These are phyloP conservation scores for Eleusine coracana DNA, from an alignment of 176 grass and related monocot genomes.

Conservation along the genomic window DNA sequence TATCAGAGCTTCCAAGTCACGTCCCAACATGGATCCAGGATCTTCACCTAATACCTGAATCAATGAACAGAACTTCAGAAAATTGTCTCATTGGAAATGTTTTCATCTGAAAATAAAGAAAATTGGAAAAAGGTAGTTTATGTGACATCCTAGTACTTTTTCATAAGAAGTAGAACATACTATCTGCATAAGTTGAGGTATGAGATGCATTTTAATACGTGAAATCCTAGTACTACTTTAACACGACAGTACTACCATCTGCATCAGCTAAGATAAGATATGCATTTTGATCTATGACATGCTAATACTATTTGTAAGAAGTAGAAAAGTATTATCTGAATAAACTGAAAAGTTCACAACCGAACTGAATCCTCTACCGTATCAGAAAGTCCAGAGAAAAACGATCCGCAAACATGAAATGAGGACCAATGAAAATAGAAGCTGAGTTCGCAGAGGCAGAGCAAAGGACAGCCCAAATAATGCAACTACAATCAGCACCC, in stretches of 20 bases:
- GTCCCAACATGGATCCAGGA: constrained; percentile 90
- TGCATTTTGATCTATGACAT: neutral
- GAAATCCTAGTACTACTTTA: neutral
- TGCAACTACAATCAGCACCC: neutral
- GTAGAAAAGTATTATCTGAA: neutral
- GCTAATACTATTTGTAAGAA: neutral
- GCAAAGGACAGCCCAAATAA: neutral
- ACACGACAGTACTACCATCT: neutral
- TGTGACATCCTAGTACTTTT: neutral
- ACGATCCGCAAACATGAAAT: neutral
- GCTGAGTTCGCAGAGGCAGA: neutral
- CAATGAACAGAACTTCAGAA: neutral
- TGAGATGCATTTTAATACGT: neutral
- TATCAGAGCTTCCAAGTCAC: constrained; percentile 90
- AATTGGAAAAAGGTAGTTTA: neutral
- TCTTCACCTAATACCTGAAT: constrained; percentile 86
- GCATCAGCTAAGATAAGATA: neutral
- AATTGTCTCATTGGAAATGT: neutral
- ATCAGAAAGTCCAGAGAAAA: neutral
- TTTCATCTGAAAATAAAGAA: neutral
- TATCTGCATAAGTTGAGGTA: neutral
- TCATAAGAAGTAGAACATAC: neutral
- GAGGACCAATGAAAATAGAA: neutral
- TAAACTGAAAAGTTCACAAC: neutral
- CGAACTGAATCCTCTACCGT: neutral